Evolutionary conservation across 169 alveolate species (phyloP).

Genomic region (Plasmodium yoelii): DNA sequence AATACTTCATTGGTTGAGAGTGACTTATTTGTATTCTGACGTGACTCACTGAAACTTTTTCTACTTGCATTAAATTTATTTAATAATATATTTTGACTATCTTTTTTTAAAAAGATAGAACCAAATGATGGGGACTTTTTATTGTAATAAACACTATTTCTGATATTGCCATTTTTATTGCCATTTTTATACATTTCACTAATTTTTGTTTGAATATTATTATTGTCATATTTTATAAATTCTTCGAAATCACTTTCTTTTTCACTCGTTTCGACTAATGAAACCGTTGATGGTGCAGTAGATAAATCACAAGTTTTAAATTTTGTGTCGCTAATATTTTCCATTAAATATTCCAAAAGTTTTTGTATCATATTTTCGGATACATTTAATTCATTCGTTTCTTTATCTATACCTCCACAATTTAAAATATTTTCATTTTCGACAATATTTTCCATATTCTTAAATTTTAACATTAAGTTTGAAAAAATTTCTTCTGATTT

Average conservation of each 20-base stretch:
- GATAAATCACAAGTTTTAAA: not conserved
- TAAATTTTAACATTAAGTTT: constrained; percentile 30
- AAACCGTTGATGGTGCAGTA: constrained; percentile 16
- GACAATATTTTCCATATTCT: not conserved
- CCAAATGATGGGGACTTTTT: no score
- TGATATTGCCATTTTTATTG: no score
- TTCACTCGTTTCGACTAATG: constrained; percentile 1
- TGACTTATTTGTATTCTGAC: not conserved
- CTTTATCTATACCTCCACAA: not conserved
- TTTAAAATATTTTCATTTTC: not conserved
- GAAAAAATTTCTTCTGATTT: constrained; percentile 22
- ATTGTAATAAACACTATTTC: no score
- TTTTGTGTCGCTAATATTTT: not conserved
- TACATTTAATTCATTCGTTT: not conserved
- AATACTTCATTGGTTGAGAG: no score
- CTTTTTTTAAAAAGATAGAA: no score
- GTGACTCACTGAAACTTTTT: constrained; percentile 40
- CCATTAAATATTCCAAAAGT: not conserved
- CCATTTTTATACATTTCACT: no score
- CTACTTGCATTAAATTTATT: not conserved
- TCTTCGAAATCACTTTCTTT: constrained; percentile 10
- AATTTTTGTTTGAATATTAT: not conserved
- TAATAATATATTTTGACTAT: not conserved
- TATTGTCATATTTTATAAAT: not conserved
- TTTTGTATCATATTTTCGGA: not conserved